Conservation (phyloP, 495 filamentous ascomycete species). For the Sabuloglossum arenarium region DNA sequence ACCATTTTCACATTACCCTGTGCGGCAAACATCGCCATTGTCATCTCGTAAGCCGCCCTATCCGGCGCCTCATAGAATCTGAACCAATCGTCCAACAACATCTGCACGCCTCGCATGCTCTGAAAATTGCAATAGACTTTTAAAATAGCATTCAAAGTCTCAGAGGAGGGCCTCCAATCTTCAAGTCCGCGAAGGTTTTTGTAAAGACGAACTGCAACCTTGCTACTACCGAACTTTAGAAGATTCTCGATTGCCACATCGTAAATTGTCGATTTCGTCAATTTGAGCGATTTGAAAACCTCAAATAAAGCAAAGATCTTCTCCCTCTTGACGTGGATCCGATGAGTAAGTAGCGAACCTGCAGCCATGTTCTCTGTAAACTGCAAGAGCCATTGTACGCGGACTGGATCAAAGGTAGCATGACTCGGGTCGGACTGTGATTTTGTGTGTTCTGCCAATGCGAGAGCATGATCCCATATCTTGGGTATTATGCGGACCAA, state of each 20-base stretch:
- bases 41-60: conserved; percentile 24
- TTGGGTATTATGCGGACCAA: neutral
- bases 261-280: neutral
- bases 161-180: neutral
- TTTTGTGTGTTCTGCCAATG: conserved; percentile 10
- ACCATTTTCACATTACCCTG: conserved; percentile 15
- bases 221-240: neutral
- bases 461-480: conserved; percentile 4
- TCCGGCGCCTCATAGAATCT: conserved; percentile 18
- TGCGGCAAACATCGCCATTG: conserved; percentile 15
- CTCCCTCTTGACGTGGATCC: neutral
- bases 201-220: neutral
- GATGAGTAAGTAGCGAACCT: neutral
- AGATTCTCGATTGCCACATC: neutral
- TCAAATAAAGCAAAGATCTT: neutral
- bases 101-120: conserved; percentile 23
- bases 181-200: neutral
- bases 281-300: neutral
- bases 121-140: conserved; percentile 20
- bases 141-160: conserved; percentile 21
- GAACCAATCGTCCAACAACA: conserved; percentile 34
- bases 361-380: neutral
- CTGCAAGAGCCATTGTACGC: neutral
- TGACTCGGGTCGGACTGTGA: neutral
- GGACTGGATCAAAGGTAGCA: neutral